Percentiles rank a stretch among this genome's conserved stretches.
Conservation (phyloP, 495 filamentous ascomycete species). For the Daldinia bambusicola region DNA sequence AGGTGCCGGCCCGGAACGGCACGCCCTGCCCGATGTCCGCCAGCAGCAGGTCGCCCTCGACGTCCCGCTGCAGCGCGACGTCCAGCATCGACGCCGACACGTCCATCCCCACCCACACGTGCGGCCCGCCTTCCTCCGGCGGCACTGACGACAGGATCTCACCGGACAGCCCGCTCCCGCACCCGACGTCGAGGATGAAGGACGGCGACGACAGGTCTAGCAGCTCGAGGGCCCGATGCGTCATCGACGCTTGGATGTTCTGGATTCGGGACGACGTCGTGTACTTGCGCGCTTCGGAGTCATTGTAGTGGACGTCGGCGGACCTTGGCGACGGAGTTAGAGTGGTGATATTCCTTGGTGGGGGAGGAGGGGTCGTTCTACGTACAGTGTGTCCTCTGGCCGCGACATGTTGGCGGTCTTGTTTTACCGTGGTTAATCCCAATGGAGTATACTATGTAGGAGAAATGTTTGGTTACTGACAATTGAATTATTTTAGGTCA, state of each 20-base stretch:
- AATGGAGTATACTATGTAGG: background rate
- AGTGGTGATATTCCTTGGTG: slow-evolving; percentile 30
- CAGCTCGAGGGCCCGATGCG: slow-evolving; percentile 87
- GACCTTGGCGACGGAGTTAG: slow-evolving; percentile 63
- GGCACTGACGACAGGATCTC: slow-evolving; percentile 81
- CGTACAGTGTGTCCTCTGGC: slow-evolving; percentile 91
- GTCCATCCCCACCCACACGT: slow-evolving; percentile 96
- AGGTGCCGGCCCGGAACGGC: slow-evolving; percentile 90
- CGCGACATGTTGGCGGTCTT: slow-evolving; percentile 78
- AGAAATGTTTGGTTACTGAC: background rate
- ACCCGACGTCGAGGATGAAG: slow-evolving; percentile 92
- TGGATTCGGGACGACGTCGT: slow-evolving; percentile 97
- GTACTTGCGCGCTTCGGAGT: slow-evolving; percentile 93
- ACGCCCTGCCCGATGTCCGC: slow-evolving; percentile 96
- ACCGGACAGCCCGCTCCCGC: slow-evolving; percentile 93
- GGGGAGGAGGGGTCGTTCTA: slow-evolving; percentile 35
- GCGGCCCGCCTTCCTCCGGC: slow-evolving; percentile 78
- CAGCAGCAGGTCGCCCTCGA: slow-evolving; percentile 90
- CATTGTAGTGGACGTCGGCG: slow-evolving; percentile 96
- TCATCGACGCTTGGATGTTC: slow-evolving; percentile 94
- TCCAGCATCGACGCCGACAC: slow-evolving; percentile 93
- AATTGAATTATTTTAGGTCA: background rate
- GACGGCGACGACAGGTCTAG: slow-evolving; percentile 83
- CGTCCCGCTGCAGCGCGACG: slow-evolving; percentile 87
- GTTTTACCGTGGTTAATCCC: slow-evolving; percentile 3